Conservation (phyloP, 2,329 filamentous ascomycete genomes). For the Capronia americana region DNA sequence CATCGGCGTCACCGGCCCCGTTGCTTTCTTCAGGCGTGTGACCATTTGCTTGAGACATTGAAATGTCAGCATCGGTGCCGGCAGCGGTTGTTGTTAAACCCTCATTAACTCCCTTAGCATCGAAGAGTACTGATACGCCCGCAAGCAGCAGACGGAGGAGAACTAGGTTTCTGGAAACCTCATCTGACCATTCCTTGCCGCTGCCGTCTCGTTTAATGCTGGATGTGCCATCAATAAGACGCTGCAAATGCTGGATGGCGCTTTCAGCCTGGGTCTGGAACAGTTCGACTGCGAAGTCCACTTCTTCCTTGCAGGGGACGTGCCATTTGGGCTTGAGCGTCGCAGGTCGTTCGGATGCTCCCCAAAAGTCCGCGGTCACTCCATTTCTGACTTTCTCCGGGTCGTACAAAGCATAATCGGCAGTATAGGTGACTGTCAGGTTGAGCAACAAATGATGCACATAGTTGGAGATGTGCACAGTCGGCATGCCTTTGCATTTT, state of each 20-base stretch:
- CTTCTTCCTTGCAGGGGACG: conserved; percentile 76
- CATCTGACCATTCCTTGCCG: conserved; percentile 98
- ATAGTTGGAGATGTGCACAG: conserved; percentile 96
- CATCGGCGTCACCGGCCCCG: conserved; percentile 52
- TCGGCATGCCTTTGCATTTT: conserved; percentile 89
- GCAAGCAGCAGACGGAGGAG: conserved; percentile 88
- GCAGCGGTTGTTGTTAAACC: conserved; percentile 54
- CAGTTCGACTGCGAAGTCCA: conserved; percentile 86
- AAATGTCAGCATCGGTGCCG: conserved; percentile 45
- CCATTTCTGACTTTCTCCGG: conserved; percentile 73
- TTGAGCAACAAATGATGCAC: conserved; percentile 96
- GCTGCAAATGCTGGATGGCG: conserved; percentile 75
- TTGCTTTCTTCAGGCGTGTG: conserved; percentile 40
- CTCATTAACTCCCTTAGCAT: conserved; percentile 72
- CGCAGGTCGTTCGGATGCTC: conserved; percentile 73
- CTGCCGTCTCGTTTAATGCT: conserved; percentile 89
- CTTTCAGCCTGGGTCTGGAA: conserved; percentile 83
- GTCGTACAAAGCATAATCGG: conserved; percentile 88
- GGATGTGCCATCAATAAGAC: conserved; percentile 80
- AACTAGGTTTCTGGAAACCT: conserved; percentile 87
- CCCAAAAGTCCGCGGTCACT: conserved; percentile 82
- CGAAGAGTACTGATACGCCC: conserved; percentile 87
- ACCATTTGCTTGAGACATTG: conserved; percentile 54
- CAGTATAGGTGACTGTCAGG: conserved; percentile 89
- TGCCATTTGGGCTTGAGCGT: conserved; percentile 87